Base-by-base conservation (phyloP, 2,329 filamentous ascomycete genomes). In the Phaeoacremonium minimum region DNA sequence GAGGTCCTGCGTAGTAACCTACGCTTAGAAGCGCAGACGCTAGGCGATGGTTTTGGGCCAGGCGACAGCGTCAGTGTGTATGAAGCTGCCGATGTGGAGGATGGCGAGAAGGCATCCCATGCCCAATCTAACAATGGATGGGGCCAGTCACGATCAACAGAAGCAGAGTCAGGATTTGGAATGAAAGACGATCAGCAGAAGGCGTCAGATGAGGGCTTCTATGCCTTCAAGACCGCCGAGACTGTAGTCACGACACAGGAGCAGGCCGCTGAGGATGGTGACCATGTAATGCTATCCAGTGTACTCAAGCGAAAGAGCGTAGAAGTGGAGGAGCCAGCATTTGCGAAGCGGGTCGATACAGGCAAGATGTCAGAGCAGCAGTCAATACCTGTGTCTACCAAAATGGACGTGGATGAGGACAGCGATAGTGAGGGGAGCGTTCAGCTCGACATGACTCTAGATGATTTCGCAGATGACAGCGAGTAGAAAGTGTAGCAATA, bases 1-100 rank as follows among this genome's bases (percentile, higher is more conserved):
- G 90, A 96, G 59, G 73, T 85, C 8, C 57, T 96, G 38, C 67
- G 75, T 31, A 75, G 71, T 47, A 79, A 77, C 44, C 63, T 87
- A 15, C 65, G 73, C 7, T 60, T 64, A 4, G 54, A 50, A 8
- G 46, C 50, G 35, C 48, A 50, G 36, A 40, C 51, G 30, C 45
- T 47, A 34, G 44, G 49, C 16, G 47, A 53, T 36, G 46, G 56
- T 33, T 50, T 58, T 29, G 48, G 48, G n/a, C 43, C 42, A 11
- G 18, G 26, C 12, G 22, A 26, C 9, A 41, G 33, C 2, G 43
- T 37, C 4, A 42, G 42, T 4, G 46, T 51, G n/a, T n/a, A n/a
- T n/a, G n/a, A n/a, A n/a, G n/a, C n/a, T n/a, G n/a, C n/a, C 11
- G 46, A 49, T 17, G 55, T 54, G 13, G 69, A 79, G 13, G 83